Evolutionary conservation across 352 stramenopile genomes (phyloP).

Genomic region (Phytophthora sojae): DNA sequence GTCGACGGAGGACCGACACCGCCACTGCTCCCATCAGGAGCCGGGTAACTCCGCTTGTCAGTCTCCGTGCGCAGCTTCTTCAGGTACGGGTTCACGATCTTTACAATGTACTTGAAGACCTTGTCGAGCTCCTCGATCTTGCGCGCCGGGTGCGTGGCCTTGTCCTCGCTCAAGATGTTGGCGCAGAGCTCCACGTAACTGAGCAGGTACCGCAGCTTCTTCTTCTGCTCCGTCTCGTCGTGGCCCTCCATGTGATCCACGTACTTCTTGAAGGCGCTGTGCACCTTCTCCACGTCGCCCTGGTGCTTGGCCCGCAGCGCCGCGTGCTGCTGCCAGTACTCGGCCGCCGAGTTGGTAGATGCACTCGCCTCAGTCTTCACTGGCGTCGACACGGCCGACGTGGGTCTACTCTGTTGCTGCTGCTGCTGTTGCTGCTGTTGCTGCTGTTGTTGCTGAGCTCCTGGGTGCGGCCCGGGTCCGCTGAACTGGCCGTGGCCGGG

Average conservation of each 20-base stretch:
- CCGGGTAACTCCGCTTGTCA: constrained; percentile 65
- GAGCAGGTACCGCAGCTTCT: constrained; percentile 85
- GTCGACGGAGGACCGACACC: constrained; percentile 19
- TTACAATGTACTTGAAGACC: constrained; percentile 92
- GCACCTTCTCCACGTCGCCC: constrained; percentile 84
- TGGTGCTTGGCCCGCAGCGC: constrained; percentile 83
- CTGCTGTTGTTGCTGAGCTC: constrained; percentile 31
- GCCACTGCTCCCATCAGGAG: constrained; percentile 18
- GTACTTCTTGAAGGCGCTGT: constrained; percentile 90
- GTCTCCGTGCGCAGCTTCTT: constrained; percentile 89
- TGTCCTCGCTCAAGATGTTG: constrained; percentile 81
- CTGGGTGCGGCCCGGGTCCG: constrained; percentile 33
- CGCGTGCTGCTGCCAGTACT: constrained; percentile 85
- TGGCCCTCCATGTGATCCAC: constrained; percentile 91
- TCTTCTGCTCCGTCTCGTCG: constrained; percentile 89
- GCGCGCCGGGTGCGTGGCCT: constrained; percentile 68
- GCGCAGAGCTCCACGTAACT: constrained; percentile 88
- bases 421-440: not conserved
- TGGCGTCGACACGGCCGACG: constrained; percentile 20
- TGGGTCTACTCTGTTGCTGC: constrained; percentile 24
- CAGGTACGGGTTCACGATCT: constrained; percentile 88
- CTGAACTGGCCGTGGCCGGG: constrained; percentile 51
- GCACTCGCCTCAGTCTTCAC: constrained; percentile 37
- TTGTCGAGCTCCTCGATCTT: constrained; percentile 88
- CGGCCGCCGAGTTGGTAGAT: constrained; percentile 52